A percentile compares a stretch with the other conserved stretches of the same genome.
These are phyloP conservation scores for Backusella tarrabulga DNA, from an alignment of 192 early-diverging fungal species.

Conservation along the genomic window DNA sequence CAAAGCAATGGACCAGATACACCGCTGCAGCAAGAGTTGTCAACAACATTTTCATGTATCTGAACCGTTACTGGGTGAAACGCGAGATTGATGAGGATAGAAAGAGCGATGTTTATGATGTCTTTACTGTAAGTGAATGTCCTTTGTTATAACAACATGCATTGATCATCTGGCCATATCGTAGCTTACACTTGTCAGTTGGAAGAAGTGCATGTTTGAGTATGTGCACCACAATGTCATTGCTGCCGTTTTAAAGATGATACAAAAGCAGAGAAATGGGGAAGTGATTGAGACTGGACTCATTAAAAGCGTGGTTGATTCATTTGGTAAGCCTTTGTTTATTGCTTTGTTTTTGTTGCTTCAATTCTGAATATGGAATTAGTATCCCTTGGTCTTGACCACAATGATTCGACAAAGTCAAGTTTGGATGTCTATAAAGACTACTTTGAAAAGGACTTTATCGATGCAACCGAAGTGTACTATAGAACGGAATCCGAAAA, in stretches of 20 bases:
- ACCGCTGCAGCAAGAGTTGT: conserved; percentile 82
- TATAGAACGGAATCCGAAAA: conserved; percentile 89
- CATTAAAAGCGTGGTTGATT: conserved; percentile 87
- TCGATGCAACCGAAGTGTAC: conserved; percentile 76
- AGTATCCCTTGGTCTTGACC: conserved; percentile 84
- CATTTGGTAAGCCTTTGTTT: conserved; percentile 65
- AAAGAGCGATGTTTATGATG: conserved; percentile 82
- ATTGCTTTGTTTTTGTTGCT: background rate
- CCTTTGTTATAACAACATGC: background rate
- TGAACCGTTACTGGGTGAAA: conserved; percentile 98
- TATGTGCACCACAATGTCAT: conserved; percentile 69
- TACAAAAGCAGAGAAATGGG: conserved; percentile 82
- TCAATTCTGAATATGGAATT: background rate
- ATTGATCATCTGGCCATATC: background rate
- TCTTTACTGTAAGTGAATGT: conserved; percentile 78
- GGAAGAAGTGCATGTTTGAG: conserved; percentile 80
- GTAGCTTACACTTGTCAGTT: conserved; percentile 80
- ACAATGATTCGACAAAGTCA: conserved; percentile 72
- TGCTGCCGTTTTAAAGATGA: conserved; percentile 74
- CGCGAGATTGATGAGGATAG: conserved; percentile 93
- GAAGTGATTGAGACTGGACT: conserved; percentile 85
- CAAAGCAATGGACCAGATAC: conserved; percentile 85
- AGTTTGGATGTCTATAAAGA: conserved; percentile 87
- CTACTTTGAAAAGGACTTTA: conserved; percentile 87
- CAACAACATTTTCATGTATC: conserved; percentile 90